Evolutionary conservation across 1,139 yeast species (phyloP), one percentile per base, ranked within the genome.

Genomic region (Protomyces lactucae-debilis): DNA sequence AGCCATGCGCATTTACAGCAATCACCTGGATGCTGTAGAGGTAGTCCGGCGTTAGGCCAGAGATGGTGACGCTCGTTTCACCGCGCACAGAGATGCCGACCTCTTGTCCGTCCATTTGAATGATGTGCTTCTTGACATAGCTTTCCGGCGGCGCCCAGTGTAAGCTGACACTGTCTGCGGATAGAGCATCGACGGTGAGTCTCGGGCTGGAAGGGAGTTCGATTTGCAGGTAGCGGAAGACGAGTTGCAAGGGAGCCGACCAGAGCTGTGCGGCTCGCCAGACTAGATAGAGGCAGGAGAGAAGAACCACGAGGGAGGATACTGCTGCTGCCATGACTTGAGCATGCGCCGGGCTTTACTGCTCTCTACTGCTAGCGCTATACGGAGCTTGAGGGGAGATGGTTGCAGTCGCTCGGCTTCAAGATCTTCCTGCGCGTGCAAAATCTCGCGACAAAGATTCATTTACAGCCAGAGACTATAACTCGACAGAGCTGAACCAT

Each of bases 151-250:
- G 74, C 48, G 72, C 67, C 90, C 89, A 85, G 69, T 85, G 87
- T 32, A 85, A 68, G 5, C 80, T 78, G 25, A 85, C 79, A 3
- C 81, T 74, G 16, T 77, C 75, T 45, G 78, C 75, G 0, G 85
- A 78, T 53, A 85, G 80, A 66, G 79, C 78, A 69, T 83, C 87
- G 10, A 85, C 78, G 3, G 86, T 82, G 6, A 85, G 78, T 61
- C 79, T 76, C 0, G 87, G 85, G 4, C 85, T 77, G 40, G 80
- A 79, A 1, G 89, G 88, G 18, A 84, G 79, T 48, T 80, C 80
- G 36, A 85, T 79, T 59, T 83, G 82, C 57, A 85, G 74, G 14
- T 78, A 75, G 67, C 78, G 79, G 60, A 84, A 79, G 36, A 85
- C 77, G 40, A 78, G 76, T 10, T 79, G 79, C 28, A 83, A 76